Evolutionary conservation across 768 basidiomycete species (phyloP).

Genomic region (Russula brevipes): DNA sequence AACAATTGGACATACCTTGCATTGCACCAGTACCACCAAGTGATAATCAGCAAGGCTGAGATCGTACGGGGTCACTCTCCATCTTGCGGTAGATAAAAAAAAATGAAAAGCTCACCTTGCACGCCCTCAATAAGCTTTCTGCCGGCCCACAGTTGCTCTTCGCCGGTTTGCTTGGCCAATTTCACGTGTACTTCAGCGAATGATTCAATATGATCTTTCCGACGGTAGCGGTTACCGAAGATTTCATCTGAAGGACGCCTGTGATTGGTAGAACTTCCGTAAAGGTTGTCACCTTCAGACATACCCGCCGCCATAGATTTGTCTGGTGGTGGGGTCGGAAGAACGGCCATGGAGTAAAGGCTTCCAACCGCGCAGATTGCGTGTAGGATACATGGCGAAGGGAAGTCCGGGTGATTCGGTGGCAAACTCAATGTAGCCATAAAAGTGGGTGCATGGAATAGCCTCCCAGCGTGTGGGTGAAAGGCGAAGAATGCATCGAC

Average conservation of each 20-base stretch:
- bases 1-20: constrained; percentile 45
- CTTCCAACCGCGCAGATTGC: constrained; percentile 83
- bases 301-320: constrained; percentile 40
- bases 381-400: constrained; percentile 64
- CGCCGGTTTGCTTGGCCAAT: constrained; percentile 17
- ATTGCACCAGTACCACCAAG: constrained; percentile 73
- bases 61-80: background rate
- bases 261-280: background rate
- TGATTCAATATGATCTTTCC: constrained; percentile 22
- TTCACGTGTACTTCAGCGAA: constrained; percentile 26
- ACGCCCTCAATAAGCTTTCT: constrained; percentile 18
- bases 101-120: constrained; percentile 15
- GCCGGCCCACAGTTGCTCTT: constrained; percentile 21
- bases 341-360: constrained; percentile 64
- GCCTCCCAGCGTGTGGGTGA: constrained; percentile 65
- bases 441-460: constrained; percentile 66
- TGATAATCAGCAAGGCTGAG: constrained; percentile 56
- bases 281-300: constrained; percentile 5
- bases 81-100: background rate
- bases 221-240: constrained; percentile 22
- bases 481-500: constrained; percentile 77
- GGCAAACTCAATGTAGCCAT: constrained; percentile 58
- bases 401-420: constrained; percentile 68
- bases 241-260: constrained; percentile 26
- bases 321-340: constrained; percentile 46